Evolutionary conservation across 2,329 filamentous ascomycete species (phyloP).

Genomic region (Aspergillus sp.): DNA sequence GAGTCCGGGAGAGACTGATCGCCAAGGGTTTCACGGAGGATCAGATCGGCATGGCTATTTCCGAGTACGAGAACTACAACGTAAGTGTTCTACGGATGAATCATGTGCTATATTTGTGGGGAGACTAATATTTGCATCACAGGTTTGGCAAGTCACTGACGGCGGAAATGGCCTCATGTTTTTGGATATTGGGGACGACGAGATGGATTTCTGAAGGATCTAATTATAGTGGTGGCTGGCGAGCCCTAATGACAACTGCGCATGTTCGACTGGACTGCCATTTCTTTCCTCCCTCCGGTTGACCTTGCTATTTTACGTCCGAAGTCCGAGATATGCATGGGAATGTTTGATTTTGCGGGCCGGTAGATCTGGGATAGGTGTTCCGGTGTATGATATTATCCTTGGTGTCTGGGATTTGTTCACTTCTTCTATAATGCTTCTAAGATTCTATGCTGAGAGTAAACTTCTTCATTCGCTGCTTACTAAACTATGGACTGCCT

Average conservation of each 20-base stretch:
- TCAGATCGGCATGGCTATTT: slow-evolving; percentile 80
- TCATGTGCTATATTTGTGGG: slow-evolving; percentile 33
- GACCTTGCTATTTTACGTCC: not conserved
- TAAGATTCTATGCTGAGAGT: too few relatives aligned
- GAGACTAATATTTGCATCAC: not conserved
- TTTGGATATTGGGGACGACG: slow-evolving; percentile 56
- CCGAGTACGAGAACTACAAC: slow-evolving; percentile 84
- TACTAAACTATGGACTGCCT: not conserved
- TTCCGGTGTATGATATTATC: slow-evolving; percentile 11
- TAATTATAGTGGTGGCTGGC: slow-evolving; percentile 3
- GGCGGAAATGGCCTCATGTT: slow-evolving; percentile 70
- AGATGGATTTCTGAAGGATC: slow-evolving; percentile 45
- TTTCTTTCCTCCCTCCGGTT: not conserved
- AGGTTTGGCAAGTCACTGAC: slow-evolving; percentile 77
- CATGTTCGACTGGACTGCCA: slow-evolving; percentile 1
- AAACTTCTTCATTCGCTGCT: not conserved
- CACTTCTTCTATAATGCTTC: not conserved
- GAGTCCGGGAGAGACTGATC: slow-evolving; percentile 85
- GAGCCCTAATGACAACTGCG: slow-evolving; percentile 3
- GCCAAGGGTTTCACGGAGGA: slow-evolving; percentile 97
- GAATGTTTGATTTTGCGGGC: slow-evolving; percentile 2
- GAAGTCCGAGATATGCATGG: not conserved
- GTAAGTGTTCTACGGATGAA: slow-evolving; percentile 60
- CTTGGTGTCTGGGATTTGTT: not conserved
- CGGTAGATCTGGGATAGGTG: slow-evolving; percentile 7